Percentiles rank a stretch among this genome's conserved stretches.
Conservation (phyloP, 192 early-diverging fungal species). For the Coemansia sp. region DNA sequence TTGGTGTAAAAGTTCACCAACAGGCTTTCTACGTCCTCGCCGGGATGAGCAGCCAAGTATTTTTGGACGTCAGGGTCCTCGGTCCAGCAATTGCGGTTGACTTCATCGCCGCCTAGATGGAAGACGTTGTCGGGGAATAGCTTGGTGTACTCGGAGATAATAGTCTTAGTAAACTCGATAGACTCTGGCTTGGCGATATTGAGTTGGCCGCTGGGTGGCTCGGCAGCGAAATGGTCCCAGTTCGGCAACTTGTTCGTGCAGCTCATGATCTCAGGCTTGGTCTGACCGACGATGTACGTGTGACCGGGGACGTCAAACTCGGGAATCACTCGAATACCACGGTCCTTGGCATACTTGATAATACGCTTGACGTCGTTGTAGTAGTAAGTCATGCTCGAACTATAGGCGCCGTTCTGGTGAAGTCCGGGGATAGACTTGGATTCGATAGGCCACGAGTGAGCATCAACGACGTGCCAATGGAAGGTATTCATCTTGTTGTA, state of each 20-base stretch:
- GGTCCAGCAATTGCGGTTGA: slow-evolving; percentile 71
- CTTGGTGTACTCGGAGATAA: slow-evolving; percentile 70
- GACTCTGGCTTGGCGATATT: slow-evolving; percentile 69
- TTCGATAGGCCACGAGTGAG: slow-evolving; percentile 73
- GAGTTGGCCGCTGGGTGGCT: slow-evolving; percentile 86
- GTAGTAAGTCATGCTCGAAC: slow-evolving; percentile 64
- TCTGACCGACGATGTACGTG: slow-evolving; percentile 60
- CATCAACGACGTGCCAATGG: slow-evolving; percentile 78
- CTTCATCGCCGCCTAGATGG: slow-evolving; percentile 82
- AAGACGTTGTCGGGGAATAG: slow-evolving; percentile 73
- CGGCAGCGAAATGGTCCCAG: slow-evolving; percentile 65
- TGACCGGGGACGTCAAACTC: slow-evolving; percentile 91
- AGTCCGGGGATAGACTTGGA: slow-evolving; percentile 66
- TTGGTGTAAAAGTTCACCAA: slow-evolving; percentile 59
- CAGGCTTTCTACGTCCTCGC: slow-evolving; percentile 31
- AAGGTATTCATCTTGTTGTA: slow-evolving; percentile 81
- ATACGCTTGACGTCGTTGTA: slow-evolving; percentile 71
- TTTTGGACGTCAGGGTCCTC: slow-evolving; percentile 52
- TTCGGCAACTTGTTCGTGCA: slow-evolving; percentile 65
- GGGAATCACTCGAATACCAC: slow-evolving; percentile 87
- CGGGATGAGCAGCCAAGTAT: slow-evolving; percentile 32
- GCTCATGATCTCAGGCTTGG: slow-evolving; percentile 64
- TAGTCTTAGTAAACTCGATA: slow-evolving; percentile 64
- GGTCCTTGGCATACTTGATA: slow-evolving; percentile 70
- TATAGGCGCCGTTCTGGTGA: slow-evolving; percentile 66